A percentile compares a stretch with the other conserved stretches of the same genome.
These are phyloP conservation scores for Kodamaea ohmeri DNA, from an alignment of 1,139 yeast species.

Conservation along the genomic window DNA sequence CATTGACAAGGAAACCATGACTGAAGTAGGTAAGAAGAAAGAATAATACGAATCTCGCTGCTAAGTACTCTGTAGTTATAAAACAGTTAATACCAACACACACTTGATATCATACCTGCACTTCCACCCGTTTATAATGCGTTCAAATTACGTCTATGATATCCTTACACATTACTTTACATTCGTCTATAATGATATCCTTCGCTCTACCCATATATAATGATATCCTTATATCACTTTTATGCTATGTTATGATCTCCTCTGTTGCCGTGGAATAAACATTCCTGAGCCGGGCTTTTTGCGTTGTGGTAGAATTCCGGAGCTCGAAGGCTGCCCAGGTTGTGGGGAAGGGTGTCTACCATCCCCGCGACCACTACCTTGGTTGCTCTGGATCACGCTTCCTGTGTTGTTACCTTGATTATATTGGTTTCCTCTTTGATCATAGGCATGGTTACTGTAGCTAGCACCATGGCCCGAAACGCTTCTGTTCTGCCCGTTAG, in stretches of 20 bases:
- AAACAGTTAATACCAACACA: no score
- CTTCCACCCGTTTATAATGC: no score
- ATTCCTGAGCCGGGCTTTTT: not conserved
- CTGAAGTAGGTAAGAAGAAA: not conserved
- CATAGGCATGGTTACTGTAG: not conserved
- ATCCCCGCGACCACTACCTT: not conserved
- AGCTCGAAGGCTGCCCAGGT: constrained; percentile 1
- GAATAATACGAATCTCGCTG: no score
- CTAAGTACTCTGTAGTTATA: no score
- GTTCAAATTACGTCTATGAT: no score
- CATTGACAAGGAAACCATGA: not conserved
- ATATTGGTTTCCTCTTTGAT: not conserved
- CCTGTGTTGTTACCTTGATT: not conserved
- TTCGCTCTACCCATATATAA: no score
- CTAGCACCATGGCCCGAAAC: no score
- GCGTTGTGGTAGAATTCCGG: not conserved
- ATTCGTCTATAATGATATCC: no score
- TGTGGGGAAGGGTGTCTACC: not conserved
- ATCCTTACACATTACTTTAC: no score
- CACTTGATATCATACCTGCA: no score
- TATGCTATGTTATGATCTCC: constrained; percentile 1
- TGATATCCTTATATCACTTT: no score
- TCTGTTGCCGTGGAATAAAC: constrained; percentile 3
- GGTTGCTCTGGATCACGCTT: not conserved
- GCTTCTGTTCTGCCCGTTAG: no score